phyloP scores from a whole-genome alignment of 2,329 filamentous ascomycete species.

The Alternaria gansuensis region DNA sequence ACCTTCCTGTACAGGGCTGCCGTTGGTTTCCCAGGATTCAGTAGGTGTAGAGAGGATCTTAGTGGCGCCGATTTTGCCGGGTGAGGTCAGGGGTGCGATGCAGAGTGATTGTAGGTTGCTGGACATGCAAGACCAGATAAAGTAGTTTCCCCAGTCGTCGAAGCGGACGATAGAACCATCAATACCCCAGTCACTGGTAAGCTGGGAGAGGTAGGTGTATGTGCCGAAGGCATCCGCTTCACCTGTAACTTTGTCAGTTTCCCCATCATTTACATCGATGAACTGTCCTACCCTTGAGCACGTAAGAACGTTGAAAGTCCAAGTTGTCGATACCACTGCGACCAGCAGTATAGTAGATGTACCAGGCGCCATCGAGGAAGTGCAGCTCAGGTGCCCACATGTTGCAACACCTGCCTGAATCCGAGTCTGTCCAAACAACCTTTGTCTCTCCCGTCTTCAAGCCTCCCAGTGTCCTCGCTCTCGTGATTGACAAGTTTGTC shows the following conservation, averaged over 20 bases:
- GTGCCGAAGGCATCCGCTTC: slow-evolving; percentile 62
- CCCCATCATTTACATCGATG: no score
- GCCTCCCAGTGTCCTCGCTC: slow-evolving; percentile 63
- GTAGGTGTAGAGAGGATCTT: slow-evolving; percentile 63
- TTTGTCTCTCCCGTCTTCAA: slow-evolving; percentile 64
- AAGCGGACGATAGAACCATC: slow-evolving; percentile 64
- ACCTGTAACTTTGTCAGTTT: slow-evolving; percentile 47
- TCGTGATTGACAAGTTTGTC: slow-evolving; percentile 64
- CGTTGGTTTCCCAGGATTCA: slow-evolving; percentile 61
- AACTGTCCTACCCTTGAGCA: slow-evolving; percentile 57
- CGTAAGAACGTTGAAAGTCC: slow-evolving; percentile 62
- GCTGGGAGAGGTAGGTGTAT: slow-evolving; percentile 60
- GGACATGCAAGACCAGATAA: slow-evolving; percentile 64
- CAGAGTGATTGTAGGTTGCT: slow-evolving; percentile 56
- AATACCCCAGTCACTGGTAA: slow-evolving; percentile 58
- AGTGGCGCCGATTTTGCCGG: slow-evolving; percentile 58
- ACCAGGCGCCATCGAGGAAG: slow-evolving; percentile 60
- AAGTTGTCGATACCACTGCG: slow-evolving; percentile 53
- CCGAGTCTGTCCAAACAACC: slow-evolving; percentile 60
- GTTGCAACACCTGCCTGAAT: slow-evolving; percentile 56
- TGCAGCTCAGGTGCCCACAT: slow-evolving; percentile 68
- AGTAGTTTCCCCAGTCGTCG: slow-evolving; percentile 59
- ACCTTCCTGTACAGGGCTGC: slow-evolving; percentile 65
- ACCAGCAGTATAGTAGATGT: slow-evolving; percentile 67
- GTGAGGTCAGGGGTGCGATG: slow-evolving; percentile 53